Base-by-base conservation (phyloP, 169 alveolate genomes). In the Cryptosporidium xiaoi region DNA sequence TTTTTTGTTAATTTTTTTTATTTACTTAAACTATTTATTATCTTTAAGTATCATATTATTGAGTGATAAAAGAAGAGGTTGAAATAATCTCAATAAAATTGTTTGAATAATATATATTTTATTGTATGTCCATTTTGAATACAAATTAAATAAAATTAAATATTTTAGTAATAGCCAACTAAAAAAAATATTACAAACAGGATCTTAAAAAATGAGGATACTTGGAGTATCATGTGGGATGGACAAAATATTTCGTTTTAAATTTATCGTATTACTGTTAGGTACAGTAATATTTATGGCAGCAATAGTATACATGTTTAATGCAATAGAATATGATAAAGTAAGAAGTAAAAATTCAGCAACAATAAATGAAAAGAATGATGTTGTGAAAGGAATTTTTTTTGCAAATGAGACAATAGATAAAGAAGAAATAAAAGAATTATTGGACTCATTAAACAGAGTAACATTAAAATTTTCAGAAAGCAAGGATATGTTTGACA, bases 401-500 rank as follows among this genome's bases (percentile, higher is more conserved):
- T 33, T 29, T 44, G 44, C 48, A 24, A n/a, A 48, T n/a, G 56
- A 33, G 16, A 34, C 24, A 55, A 36, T 20, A 29, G 58, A 62
- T 18, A 46, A 34, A 18, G 56, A 46, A 1, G 48, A 77, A 0
- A 12, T 77, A 18, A 33, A 44, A 15, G 29, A 36, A 33, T 34
- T 77, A 15, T 58, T 29, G 10, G 64, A 77, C n/a, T 77, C 87
- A 34, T 40, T 77, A 7, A 46, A 33, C 18, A 55, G 77, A 18
- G 66, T 77, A 58, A 34, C 77, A 24, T 55, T 60, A 8, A 77
- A 77, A 53, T 60, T 77, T 31, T 18, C 71, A 16, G 87, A 77
- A 46, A 77, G 51, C 87, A 77, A 77, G 64, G 77, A 77, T 24
- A 77, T 77, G 87, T 77, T 77, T 60, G 71, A 77, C 18, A 60